A percentile compares a stretch with the other conserved stretches of the same genome.
These are phyloP conservation scores for Danielozyma ontarioensis DNA, from an alignment of 805 yeast species.

Conservation along the genomic window DNA sequence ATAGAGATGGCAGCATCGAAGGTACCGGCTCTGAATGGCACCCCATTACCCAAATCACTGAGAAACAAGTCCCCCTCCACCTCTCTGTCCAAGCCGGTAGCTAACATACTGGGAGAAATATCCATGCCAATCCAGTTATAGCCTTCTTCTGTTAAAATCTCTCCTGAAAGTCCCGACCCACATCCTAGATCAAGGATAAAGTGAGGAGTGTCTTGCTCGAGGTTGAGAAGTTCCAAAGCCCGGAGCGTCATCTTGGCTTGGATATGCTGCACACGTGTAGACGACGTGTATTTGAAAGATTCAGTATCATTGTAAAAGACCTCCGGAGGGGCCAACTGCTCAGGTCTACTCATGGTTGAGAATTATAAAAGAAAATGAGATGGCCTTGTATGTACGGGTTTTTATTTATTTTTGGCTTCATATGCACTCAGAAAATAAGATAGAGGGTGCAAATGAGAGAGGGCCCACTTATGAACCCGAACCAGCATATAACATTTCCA, in stretches of 20 bases:
- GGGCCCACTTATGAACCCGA: conserved; percentile 88
- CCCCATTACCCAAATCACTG: conserved; percentile 89
- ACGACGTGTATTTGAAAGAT: conserved; percentile 82
- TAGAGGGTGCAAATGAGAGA: conserved; percentile 82
- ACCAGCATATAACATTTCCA: conserved; percentile 85
- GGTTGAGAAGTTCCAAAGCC: conserved; percentile 80
- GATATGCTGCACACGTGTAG: conserved; percentile 96
- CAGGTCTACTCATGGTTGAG: conserved; percentile 91
- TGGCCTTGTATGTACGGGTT: neutral
- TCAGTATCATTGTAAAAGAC: conserved; percentile 89
- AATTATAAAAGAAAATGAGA: no score
- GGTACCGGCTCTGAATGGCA: conserved; percentile 93
- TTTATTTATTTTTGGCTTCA: neutral
- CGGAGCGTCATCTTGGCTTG: conserved; percentile 97
- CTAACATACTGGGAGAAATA: conserved; percentile 92
- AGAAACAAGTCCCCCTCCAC: conserved; percentile 90
- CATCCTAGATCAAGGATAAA: conserved; percentile 89
- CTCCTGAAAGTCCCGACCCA: conserved; percentile 96
- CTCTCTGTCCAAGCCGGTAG: conserved; percentile 87
- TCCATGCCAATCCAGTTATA: conserved; percentile 96
- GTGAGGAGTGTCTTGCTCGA: conserved; percentile 56
- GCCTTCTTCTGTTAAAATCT: conserved; percentile 88
- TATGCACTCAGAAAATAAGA: conserved; percentile 36
- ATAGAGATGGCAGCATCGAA: conserved; percentile 96
- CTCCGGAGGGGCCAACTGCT: conserved; percentile 94